These are phyloP conservation scores for Coprinopsis strossmayeri DNA, from an alignment of 768 basidiomycete genomes.

Conservation along the genomic window DNA sequence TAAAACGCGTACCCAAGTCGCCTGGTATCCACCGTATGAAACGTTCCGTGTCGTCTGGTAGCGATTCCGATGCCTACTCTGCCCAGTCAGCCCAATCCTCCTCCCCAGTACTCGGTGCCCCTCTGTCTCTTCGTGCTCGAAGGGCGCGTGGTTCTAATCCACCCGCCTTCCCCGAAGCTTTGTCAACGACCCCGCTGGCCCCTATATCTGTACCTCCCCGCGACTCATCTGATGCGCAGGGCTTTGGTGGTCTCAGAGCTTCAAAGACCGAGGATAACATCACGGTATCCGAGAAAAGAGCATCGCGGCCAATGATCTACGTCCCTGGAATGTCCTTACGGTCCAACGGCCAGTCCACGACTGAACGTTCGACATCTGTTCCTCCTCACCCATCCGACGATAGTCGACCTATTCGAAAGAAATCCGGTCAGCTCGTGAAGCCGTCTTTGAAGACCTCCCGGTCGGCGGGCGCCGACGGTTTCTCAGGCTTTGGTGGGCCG, in stretches of 20 bases:
- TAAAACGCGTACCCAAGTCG: background rate
- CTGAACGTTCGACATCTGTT: constrained; percentile 18
- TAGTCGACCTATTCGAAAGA: constrained; percentile 70
- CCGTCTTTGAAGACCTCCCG: constrained; percentile 78
- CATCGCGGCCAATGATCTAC: constrained; percentile 27
- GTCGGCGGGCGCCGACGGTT: constrained; percentile 37
- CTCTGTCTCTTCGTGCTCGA: constrained; percentile 7
- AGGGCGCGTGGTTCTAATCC: background rate
- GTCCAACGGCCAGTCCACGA: constrained; percentile 18
- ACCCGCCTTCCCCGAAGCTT: background rate
- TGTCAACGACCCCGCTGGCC: constrained; percentile 1
- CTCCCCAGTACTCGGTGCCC: background rate
- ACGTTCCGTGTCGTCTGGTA: constrained; percentile 9
- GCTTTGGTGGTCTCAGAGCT: background rate
- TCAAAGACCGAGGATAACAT: constrained; percentile 20
- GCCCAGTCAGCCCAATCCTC: constrained; percentile 18
- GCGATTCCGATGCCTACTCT: constrained; percentile 5
- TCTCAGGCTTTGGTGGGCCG: constrained; percentile 49
- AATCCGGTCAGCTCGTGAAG: constrained; percentile 90
- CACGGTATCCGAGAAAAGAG: constrained; percentile 15
- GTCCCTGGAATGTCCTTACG: constrained; percentile 33
- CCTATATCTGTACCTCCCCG: background rate
- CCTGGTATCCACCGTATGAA: background rate
- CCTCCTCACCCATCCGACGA: constrained; percentile 22
- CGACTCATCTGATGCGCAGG: background rate